Percentiles rank a stretch among this genome's conserved stretches.
Evolutionary conservation across 768 basidiomycete genomes (phyloP).

Genomic region (Gautieria morchelliformis): DNA sequence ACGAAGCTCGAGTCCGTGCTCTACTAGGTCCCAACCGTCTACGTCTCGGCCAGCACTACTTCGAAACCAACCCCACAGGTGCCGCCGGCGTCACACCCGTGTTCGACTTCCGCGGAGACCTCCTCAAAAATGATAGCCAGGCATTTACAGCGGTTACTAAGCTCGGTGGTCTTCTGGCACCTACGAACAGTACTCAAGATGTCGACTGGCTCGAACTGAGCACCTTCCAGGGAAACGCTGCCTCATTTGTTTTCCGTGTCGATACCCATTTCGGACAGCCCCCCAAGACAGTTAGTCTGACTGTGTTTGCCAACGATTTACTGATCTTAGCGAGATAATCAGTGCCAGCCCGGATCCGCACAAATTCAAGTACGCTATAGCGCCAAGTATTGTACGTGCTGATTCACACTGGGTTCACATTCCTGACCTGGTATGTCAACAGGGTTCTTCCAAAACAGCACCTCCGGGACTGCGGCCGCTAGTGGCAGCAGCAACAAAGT

Average conservation of each 20-base stretch:
- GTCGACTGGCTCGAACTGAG: slow-evolving; percentile 48
- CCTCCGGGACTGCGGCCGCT: neutral
- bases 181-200: slow-evolving; percentile 28
- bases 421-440: neutral
- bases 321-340: neutral
- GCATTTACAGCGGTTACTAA: slow-evolving; percentile 41
- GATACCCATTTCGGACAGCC: slow-evolving; percentile 48
- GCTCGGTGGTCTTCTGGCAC: slow-evolving; percentile 31
- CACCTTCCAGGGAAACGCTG: slow-evolving; percentile 37
- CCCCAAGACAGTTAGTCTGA: slow-evolving; percentile 33
- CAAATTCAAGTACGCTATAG: neutral
- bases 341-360: neutral
- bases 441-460: neutral
- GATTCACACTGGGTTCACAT: neutral
- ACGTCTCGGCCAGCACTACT: neutral
- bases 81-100: neutral
- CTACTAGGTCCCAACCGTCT: neutral
- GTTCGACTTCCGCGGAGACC: slow-evolving; percentile 44
- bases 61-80: neutral
- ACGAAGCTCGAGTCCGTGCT: neutral
- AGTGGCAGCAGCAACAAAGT: neutral
- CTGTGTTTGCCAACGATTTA: neutral
- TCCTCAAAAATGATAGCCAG: slow-evolving; percentile 29
- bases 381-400: neutral
- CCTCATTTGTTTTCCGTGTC: slow-evolving; percentile 40